A percentile compares a stretch with the other conserved stretches of the same genome.
phyloP scores from a whole-genome alignment of 2,329 filamentous ascomycete genomes.

The Alternaria panax region DNA sequence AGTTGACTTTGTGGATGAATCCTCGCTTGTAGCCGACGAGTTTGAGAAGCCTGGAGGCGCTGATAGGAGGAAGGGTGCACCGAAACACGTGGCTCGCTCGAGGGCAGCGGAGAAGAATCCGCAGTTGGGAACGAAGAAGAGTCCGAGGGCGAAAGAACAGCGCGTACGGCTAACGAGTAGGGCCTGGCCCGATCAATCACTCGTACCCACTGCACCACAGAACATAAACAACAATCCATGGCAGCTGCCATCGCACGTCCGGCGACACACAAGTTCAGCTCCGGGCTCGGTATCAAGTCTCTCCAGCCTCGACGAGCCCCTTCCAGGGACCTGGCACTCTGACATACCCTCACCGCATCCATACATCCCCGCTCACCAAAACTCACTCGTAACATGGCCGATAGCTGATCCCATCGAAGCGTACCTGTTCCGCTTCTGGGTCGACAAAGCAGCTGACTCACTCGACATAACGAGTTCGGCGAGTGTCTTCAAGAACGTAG shows the following conservation, averaged over 20 bases:
- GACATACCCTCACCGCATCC: constrained; percentile 4
- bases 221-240: not conserved
- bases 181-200: not conserved
- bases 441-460: constrained; percentile 18
- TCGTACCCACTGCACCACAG: not conserved
- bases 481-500: constrained; percentile 15
- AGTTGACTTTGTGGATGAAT: constrained; percentile 32
- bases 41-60: not conserved
- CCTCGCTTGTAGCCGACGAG: constrained; percentile 22
- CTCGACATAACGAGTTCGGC: constrained; percentile 25
- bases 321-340: constrained; percentile 5
- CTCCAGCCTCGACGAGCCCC: constrained; percentile 19
- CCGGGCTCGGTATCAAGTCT: constrained; percentile 15
- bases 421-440: constrained; percentile 25
- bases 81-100: constrained; percentile 2
- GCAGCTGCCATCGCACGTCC: constrained; percentile 2
- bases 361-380: not conserved
- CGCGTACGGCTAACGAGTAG: not conserved
- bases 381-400: constrained; percentile 9
- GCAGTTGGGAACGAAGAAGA: not conserved
- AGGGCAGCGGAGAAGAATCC: constrained; percentile 6
- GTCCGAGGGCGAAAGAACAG: not conserved
- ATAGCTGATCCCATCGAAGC: constrained; percentile 20
- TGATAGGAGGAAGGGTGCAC: constrained; percentile 5
- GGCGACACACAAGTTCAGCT: constrained; percentile 14